These are phyloP conservation scores for Rhodosporidiobolus sp. DNA, from an alignment of 768 basidiomycete genomes.

Conservation along the genomic window DNA sequence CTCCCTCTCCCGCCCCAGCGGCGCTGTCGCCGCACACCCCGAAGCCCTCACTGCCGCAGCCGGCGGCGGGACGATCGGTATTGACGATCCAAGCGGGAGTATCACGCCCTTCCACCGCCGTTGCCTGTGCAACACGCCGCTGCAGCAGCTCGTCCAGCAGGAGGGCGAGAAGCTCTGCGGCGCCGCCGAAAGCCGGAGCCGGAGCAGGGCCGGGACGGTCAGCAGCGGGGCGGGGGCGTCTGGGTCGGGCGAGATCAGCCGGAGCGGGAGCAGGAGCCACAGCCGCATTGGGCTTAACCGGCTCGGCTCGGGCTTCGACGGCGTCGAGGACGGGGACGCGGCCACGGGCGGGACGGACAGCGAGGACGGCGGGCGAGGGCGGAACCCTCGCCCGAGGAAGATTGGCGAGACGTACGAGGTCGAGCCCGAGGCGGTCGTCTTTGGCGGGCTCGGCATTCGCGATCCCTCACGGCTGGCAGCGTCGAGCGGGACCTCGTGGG, in stretches of 20 bases:
- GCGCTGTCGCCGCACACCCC: background rate
- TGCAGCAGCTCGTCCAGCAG: constrained; percentile 17
- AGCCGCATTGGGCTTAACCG: background rate
- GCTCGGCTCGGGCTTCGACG: background rate
- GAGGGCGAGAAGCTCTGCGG: constrained; percentile 26
- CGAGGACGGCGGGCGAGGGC: background rate
- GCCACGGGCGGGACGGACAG: background rate
- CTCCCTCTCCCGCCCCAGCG: background rate
- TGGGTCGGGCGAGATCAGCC: background rate
- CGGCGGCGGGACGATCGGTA: background rate
- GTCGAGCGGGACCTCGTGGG: background rate
- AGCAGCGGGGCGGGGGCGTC: too few species aligned
- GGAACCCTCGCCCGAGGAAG: background rate
- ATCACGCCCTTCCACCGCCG: constrained; percentile 33
- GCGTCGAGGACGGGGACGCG: background rate
- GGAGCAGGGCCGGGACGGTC: background rate
- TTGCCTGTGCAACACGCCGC: constrained; percentile 31
- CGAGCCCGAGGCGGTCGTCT: background rate
- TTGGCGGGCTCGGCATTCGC: too few species aligned
- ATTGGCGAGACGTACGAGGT: constrained; percentile 9
- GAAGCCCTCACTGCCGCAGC: background rate
- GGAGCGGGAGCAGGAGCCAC: background rate
- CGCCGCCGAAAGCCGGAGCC: constrained; percentile 17
- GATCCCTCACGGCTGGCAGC: background rate
- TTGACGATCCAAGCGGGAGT: constrained; percentile 12